Evolutionary conservation across 2,329 filamentous ascomycete genomes (phyloP).

Genomic region (Rutstroemia sp.): DNA sequence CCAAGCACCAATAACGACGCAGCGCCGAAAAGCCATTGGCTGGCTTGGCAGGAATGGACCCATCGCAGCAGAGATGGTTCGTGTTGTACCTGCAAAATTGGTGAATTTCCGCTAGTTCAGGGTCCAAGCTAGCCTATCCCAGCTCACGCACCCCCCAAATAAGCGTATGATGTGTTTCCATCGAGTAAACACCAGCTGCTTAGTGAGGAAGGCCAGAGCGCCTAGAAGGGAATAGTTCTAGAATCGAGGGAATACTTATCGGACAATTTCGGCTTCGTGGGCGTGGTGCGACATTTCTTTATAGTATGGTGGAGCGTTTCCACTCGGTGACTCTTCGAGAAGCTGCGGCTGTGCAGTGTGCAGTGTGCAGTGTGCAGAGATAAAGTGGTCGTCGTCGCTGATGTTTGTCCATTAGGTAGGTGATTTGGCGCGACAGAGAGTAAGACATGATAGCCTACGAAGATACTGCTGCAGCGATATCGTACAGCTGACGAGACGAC

Average conservation of each 20-base stretch:
- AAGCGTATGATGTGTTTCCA: slow-evolving; percentile 6
- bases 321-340: no score
- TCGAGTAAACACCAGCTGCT: slow-evolving; percentile 4
- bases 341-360: no score
- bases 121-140: not conserved
- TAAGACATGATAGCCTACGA: no score
- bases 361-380: no score
- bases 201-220: not conserved
- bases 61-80: no score
- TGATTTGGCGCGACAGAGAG: no score
- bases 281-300: not conserved
- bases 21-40: not conserved
- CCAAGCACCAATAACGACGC: not conserved
- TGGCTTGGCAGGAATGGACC: not conserved
- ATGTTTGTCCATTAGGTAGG: no score
- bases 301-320: not conserved
- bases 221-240: not conserved
- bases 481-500: no score
- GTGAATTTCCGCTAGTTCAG: not conserved
- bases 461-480: no score
- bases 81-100: not conserved
- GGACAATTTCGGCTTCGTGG: not conserved
- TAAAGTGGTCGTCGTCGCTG: no score
- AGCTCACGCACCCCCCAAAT: not conserved
- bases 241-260: not conserved